Conservation (phyloP, 257 asterid species). For the Cinchona pubescens region DNA sequence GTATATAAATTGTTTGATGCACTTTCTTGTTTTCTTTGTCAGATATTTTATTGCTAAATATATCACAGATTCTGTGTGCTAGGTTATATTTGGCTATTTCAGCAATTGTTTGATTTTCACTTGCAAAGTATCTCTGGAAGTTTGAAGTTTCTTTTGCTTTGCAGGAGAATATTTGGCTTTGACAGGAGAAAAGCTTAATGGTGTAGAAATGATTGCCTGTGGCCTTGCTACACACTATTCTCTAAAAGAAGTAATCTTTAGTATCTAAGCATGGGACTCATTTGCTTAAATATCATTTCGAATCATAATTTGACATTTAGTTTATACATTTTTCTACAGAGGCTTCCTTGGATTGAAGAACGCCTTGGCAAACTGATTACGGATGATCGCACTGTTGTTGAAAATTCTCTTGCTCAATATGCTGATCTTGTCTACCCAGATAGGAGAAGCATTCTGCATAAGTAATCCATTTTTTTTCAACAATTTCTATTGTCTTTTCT, state of each 20-base stretch:
- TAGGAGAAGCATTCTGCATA: constrained; percentile 54
- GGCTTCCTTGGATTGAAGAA: constrained; percentile 90
- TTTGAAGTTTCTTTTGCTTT: constrained; percentile 18
- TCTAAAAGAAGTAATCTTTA: constrained; percentile 53
- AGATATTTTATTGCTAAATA: not conserved
- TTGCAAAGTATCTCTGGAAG: not conserved
- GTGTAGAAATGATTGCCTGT: constrained; percentile 88
- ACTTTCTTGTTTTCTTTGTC: not conserved
- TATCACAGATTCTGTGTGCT: not conserved
- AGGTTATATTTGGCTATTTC: not conserved
- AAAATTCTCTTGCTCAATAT: constrained; percentile 79
- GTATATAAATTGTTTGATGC: not conserved
- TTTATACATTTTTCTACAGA: constrained; percentile 41
- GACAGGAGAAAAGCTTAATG: constrained; percentile 84
- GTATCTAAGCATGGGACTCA: constrained; percentile 6
- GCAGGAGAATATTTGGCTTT: constrained; percentile 96
- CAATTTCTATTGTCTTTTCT: not conserved
- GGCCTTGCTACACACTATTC: constrained; percentile 95
- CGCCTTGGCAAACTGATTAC: constrained; percentile 84
- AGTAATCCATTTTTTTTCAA: constrained; percentile 38
- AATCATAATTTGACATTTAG: constrained; percentile 5
- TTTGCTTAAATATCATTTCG: constrained; percentile 21
- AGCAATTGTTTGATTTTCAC: not conserved
- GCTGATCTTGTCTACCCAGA: constrained; percentile 91
- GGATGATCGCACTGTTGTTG: constrained; percentile 78